Conservation (phyloP, 176 grass and related monocot genomes). For the Bothriochloa decipiens region DNA sequence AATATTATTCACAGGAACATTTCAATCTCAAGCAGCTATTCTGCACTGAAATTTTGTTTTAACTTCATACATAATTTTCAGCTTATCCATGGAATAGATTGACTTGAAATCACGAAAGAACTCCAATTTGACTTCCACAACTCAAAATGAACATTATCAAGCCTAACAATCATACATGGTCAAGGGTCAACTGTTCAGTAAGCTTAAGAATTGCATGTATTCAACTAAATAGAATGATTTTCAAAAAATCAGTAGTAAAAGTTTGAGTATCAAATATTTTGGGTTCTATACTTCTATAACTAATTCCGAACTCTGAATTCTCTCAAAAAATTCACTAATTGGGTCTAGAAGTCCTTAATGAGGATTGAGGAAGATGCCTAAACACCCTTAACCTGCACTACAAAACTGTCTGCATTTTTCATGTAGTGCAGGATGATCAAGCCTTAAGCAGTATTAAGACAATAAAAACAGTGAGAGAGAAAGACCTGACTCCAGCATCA, state of each 20-base stretch:
- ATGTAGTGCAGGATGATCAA: not conserved
- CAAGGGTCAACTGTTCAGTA: conserved; percentile 2
- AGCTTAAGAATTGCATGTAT: conserved; percentile 12
- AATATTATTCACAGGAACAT: conserved; percentile 29
- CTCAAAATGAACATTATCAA: conserved; percentile 14
- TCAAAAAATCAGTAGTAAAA: not conserved
- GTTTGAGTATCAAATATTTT: not conserved
- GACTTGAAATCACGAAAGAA: conserved; percentile 9
- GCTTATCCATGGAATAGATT: not conserved
- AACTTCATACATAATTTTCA: not conserved
- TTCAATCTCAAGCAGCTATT: conserved; percentile 29
- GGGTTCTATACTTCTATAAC: not conserved
- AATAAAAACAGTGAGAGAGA: conserved; percentile 33
- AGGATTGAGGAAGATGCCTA: not conserved
- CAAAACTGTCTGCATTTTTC: conserved; percentile 34
- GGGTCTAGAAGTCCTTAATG: not conserved
- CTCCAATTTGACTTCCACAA: not conserved
- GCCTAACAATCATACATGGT: not conserved
- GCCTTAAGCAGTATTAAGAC: not conserved
- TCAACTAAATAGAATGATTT: not conserved
- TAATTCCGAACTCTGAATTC: not conserved
- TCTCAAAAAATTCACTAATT: not conserved
- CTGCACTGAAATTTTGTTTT: not conserved
- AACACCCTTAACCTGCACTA: not conserved
- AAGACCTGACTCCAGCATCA: conserved; percentile 95